Conservation (phyloP, 371 early-diverging fungal genomes). For the Dinochytrium kinnereticum region DNA sequence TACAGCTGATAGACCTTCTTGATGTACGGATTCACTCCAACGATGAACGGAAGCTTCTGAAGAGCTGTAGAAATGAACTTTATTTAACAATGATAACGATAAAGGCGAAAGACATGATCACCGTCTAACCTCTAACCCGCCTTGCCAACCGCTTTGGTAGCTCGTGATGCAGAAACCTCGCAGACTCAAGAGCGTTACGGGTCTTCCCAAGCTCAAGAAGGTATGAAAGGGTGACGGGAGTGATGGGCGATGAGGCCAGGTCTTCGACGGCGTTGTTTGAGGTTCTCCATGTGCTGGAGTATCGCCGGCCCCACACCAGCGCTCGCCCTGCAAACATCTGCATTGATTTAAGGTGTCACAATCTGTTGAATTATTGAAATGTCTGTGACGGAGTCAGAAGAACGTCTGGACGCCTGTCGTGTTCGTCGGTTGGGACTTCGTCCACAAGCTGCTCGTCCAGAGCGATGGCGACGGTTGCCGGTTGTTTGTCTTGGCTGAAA, state of each 20-base stretch:
- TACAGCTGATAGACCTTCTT: constrained; percentile 79
- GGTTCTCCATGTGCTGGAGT: constrained; percentile 6
- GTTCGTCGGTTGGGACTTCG: constrained; percentile 22
- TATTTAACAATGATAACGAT: not conserved
- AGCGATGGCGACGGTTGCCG: constrained; percentile 23
- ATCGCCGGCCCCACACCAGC: too few relatives aligned
- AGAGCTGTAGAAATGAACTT: constrained; percentile 55
- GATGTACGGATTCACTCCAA: constrained; percentile 90
- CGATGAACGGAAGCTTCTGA: constrained; percentile 87
- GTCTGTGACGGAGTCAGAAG: not conserved
- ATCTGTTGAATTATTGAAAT: too few relatives aligned
- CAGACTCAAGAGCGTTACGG: constrained; percentile 33
- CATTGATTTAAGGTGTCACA: too few relatives aligned
- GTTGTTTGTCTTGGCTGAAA: not conserved
- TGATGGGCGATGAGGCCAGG: constrained; percentile 48
- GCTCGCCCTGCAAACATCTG: too few relatives aligned
- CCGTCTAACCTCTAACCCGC: constrained; percentile 62
- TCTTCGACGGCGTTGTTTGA: constrained; percentile 16
- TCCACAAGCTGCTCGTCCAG: constrained; percentile 25
- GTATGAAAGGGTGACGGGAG: constrained; percentile 80
- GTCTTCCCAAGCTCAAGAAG: constrained; percentile 57
- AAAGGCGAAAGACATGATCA: not conserved
- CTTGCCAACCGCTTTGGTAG: constrained; percentile 83
- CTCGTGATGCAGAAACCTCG: constrained; percentile 72
- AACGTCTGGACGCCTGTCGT: constrained; percentile 20